A percentile compares a stretch with the other conserved stretches of the same genome.
These are phyloP conservation scores for Ascochyta pisi DNA, from an alignment of 2,329 filamentous ascomycete genomes.

Conservation along the genomic window DNA sequence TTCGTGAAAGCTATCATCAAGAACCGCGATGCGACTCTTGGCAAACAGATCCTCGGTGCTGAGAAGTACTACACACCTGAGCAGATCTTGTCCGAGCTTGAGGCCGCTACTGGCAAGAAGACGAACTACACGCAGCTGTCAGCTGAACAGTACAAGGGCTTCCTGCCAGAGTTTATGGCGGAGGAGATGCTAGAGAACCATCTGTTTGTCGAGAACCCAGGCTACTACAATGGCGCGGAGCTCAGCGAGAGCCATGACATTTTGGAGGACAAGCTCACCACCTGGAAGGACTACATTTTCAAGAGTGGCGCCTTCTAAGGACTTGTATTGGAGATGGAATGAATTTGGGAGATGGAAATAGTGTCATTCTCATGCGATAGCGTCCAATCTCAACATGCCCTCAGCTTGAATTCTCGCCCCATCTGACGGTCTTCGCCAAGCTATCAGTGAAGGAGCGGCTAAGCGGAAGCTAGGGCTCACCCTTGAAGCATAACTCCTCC, in stretches of 20 bases:
- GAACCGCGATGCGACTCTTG: slow-evolving; percentile 37
- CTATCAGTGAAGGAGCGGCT: neutral
- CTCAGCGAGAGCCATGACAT: slow-evolving; percentile 48
- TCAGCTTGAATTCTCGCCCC: neutral
- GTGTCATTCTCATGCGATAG: neutral
- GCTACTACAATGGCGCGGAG: slow-evolving; percentile 59
- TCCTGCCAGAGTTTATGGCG: slow-evolving; percentile 50
- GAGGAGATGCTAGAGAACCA: slow-evolving; percentile 64
- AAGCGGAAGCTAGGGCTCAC: neutral
- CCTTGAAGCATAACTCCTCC: neutral
- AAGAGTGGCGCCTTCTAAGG: slow-evolving; percentile 9
- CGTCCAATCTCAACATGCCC: neutral
- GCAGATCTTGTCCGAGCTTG: slow-evolving; percentile 46
- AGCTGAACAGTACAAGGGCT: slow-evolving; percentile 51
- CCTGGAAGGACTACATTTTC: slow-evolving; percentile 8
- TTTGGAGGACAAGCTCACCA: slow-evolving; percentile 7
- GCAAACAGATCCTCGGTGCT: slow-evolving; percentile 54
- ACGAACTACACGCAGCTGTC: slow-evolving; percentile 13
- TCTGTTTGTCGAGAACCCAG: slow-evolving; percentile 58
- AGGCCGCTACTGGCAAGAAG: slow-evolving; percentile 33
- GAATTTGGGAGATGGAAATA: too few species aligned
- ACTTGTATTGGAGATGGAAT: too few species aligned
- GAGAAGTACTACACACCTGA: slow-evolving; percentile 34
- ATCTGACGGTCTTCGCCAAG: neutral
- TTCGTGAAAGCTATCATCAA: slow-evolving; percentile 30